Base-by-base conservation (phyloP, 2,329 filamentous ascomycete genomes). In the Biscogniauxia mediterranea region DNA sequence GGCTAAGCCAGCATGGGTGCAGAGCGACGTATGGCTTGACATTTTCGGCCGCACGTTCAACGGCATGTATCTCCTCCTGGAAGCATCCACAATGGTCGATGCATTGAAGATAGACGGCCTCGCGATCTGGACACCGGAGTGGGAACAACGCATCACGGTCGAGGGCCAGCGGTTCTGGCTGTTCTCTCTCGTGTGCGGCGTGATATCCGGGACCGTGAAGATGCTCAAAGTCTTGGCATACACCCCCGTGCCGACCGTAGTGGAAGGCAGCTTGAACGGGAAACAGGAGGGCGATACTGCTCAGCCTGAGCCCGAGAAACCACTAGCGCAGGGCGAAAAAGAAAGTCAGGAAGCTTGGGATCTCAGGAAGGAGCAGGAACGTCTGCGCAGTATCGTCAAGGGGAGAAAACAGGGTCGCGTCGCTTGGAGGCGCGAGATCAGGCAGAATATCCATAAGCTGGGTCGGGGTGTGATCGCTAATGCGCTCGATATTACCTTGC, bases 141-240 rank as follows among this genome's bases (percentile, higher is more conserved):
- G 78, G 73, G 81, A 81, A 17, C 67, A 68, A n/a, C 67, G 64
- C 25, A 68, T 89, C 3, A 79, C 85, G 53, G 63, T 82, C 21
- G 87, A 92, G 74, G 85, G 84, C 0, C 85, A 90, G 75, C 82
- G 85, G 57, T 87, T 89, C 74, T 93, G 90, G 90, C 83, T 91
- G 64, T 84, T 87, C 49, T 82, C 83, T 0, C 76, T 92, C 21
- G 76, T 76, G 11, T 81, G 83, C 61, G 84, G 82, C 0, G 75
- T 85, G 0, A 51, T 82, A 2, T 69, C 78, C 23, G 76, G 78
- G 1, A 28, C 79, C 32, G 65, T 84, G 62, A 74, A 78, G 62
- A 70, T 85, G 49, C 60, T 76, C n/a, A 73, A 71, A 52, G 63
- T 78, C 13, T 62, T 76, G 28, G 74, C 74, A 5, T 71, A 73